Conservation (phyloP, 306 rosid species). For the Cucurbita moschata region DNA sequence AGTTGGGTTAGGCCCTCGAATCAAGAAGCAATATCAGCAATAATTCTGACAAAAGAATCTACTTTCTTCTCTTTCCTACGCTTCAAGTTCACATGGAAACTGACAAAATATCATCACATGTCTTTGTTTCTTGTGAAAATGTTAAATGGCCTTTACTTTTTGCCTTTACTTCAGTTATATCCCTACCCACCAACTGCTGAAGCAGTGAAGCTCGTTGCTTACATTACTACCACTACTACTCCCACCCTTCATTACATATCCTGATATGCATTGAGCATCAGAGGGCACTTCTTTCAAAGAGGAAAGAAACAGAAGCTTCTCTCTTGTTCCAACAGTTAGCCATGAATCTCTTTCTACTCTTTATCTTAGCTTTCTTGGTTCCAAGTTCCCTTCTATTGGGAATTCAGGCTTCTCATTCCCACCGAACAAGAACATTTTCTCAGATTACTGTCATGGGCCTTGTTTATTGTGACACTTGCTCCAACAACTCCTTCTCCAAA, state of each 20-base stretch:
- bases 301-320: neutral
- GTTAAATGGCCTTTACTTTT: neutral
- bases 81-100: constrained; percentile 4
- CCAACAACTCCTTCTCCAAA: constrained; percentile 71
- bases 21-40: constrained; percentile 6
- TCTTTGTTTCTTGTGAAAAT: constrained; percentile 5
- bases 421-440: constrained; percentile 18
- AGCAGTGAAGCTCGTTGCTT: neutral
- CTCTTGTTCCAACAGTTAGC: neutral
- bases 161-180: constrained; percentile 4
- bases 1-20: neutral
- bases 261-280: constrained; percentile 3
- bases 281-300: constrained; percentile 1
- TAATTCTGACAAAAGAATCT: constrained; percentile 6
- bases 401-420: constrained; percentile 20
- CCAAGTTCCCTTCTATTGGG: constrained; percentile 25
- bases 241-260: constrained; percentile 5
- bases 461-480: constrained; percentile 90
- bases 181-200: constrained; percentile 1
- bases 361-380: constrained; percentile 31
- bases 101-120: constrained; percentile 6
- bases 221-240: neutral
- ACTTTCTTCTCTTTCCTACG: constrained; percentile 5
- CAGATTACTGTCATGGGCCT: constrained; percentile 90
- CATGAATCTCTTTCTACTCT: constrained; percentile 13